Evolutionary conservation across 257 asterid genomes (phyloP).

Genomic region (Lantana camara): DNA sequence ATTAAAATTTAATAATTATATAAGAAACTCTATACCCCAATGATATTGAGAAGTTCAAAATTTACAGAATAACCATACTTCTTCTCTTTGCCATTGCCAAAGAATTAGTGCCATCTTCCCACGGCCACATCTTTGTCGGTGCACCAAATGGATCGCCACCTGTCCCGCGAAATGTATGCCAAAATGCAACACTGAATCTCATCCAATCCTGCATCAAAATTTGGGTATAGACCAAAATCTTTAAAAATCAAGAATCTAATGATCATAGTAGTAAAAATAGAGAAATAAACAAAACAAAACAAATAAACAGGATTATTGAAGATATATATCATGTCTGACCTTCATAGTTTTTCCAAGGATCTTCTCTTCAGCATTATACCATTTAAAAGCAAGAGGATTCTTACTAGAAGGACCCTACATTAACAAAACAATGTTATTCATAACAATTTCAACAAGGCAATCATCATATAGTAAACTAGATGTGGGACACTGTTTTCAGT

Average conservation of each 20-base stretch:
- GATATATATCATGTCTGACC: conserved; percentile 41
- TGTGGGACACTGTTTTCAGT: background rate
- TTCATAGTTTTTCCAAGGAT: conserved; percentile 95
- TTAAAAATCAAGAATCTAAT: no score
- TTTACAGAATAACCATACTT: conserved; percentile 39
- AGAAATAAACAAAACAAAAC: conserved; percentile 5
- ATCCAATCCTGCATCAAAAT: conserved; percentile 72
- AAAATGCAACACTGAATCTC: conserved; percentile 95
- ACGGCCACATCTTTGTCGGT: conserved; percentile 96
- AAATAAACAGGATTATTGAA: background rate
- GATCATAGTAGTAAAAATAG: background rate
- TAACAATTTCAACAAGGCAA: background rate
- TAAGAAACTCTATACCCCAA: background rate
- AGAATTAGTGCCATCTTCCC: conserved; percentile 99
- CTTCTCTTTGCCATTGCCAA: conserved; percentile 94
- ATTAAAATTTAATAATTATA: background rate
- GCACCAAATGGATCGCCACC: conserved; percentile 97
- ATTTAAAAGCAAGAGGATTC: conserved; percentile 82
- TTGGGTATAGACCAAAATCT: no score
- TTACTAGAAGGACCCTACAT: conserved; percentile 86
- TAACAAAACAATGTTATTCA: background rate
- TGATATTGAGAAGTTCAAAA: background rate
- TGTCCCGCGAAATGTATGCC: conserved; percentile 99
- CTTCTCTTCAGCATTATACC: conserved; percentile 94
- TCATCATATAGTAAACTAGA: no score